These are phyloP conservation scores for Dictyostelium citrinum DNA, from an alignment of 78 protist genomes.

Conservation along the genomic window DNA sequence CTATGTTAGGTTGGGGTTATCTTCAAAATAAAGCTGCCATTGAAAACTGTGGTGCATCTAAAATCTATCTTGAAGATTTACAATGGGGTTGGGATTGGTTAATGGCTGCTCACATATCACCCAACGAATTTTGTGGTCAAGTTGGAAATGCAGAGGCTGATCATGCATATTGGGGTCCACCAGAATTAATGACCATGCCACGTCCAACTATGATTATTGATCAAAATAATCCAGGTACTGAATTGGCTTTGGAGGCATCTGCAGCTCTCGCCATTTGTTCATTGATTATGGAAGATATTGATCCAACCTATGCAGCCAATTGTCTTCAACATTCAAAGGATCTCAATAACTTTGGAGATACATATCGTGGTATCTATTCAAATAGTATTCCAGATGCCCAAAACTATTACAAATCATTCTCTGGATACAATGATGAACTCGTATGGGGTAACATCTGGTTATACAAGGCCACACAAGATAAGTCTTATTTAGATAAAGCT, in stretches of 20 bases:
- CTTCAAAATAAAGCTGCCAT: conserved; percentile 1
- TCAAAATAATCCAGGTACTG: conserved; percentile 46
- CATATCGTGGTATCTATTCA: conserved; percentile 56
- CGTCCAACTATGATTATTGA: conserved; percentile 14
- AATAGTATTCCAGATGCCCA: conserved; percentile 44
- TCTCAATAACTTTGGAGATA: conserved; percentile 53
- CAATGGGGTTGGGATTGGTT: conserved; percentile 68
- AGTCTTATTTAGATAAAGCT: neutral
- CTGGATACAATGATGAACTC: conserved; percentile 58
- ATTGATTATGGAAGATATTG: neutral
- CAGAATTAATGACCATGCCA: conserved; percentile 48
- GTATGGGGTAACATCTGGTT: conserved; percentile 74
- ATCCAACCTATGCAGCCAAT: neutral
- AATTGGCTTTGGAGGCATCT: conserved; percentile 41
- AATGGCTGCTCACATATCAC: conserved; percentile 44
- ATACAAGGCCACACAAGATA: conserved; percentile 42
- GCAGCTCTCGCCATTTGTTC: conserved; percentile 42
- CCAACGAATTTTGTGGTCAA: conserved; percentile 33
- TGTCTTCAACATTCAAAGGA: conserved; percentile 49
- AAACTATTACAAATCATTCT: conserved; percentile 55
- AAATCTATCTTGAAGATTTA: conserved; percentile 14
- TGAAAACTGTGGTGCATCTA: conserved; percentile 21
- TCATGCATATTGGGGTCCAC: conserved; percentile 70
- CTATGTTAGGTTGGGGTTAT: conserved; percentile 74
- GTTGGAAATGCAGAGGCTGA: conserved; percentile 38